These are phyloP conservation scores for Dendrothele bispora DNA, from an alignment of 768 basidiomycete genomes.

Conservation along the genomic window DNA sequence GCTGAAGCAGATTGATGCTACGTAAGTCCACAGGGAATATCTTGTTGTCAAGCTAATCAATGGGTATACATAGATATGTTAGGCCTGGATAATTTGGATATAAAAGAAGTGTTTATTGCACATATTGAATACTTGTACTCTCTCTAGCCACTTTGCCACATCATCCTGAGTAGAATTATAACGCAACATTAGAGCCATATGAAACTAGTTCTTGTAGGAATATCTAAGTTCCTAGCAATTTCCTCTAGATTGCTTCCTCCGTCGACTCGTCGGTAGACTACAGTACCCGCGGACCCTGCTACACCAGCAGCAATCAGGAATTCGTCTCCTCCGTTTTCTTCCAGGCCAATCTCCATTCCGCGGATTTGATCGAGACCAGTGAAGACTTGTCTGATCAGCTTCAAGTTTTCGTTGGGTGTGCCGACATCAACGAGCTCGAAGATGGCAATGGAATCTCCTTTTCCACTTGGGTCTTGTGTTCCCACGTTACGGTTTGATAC, in stretches of 20 bases:
- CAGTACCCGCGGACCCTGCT: conserved; percentile 53
- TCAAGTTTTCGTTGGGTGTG: conserved; percentile 23
- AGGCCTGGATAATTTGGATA: no score
- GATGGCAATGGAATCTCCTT: conserved; percentile 62
- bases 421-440: conserved; percentile 39
- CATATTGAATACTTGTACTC: no score
- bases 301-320: conserved; percentile 54
- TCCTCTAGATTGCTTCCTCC: conserved; percentile 50
- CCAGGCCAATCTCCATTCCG: conserved; percentile 62
- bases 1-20: conserved; percentile 93
- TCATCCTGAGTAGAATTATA: no score
- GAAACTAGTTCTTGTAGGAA: conserved; percentile 53
- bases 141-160: no score
- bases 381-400: conserved; percentile 49
- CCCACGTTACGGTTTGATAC: conserved; percentile 68
- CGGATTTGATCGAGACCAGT: conserved; percentile 64
- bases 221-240: conserved; percentile 49
- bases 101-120: no score
- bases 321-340: conserved; percentile 43
- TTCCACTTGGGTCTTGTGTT: conserved; percentile 41
- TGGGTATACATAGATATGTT: no score
- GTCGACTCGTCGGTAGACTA: conserved; percentile 50
- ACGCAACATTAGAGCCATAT: conserved; percentile 44
- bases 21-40: no score
- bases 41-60: no score